phyloP scores from a whole-genome alignment of 2,329 filamentous ascomycete species.

The Cordyceps militaris region DNA sequence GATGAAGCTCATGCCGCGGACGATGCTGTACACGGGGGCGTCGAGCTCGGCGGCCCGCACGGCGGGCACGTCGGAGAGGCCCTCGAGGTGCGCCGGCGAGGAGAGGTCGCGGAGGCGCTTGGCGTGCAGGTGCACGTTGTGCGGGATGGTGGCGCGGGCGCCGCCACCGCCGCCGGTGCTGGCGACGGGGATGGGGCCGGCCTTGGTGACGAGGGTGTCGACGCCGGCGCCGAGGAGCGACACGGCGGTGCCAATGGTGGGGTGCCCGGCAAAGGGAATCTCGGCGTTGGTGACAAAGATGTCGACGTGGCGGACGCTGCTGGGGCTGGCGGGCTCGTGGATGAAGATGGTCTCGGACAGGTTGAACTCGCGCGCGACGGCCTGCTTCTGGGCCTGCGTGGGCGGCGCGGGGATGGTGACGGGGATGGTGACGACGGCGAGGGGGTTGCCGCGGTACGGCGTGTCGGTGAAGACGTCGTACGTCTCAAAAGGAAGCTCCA shows the following conservation, averaged over 20 bases:
- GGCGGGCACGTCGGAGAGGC: slow-evolving; percentile 23
- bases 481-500: slow-evolving; percentile 43
- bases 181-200: slow-evolving; percentile 46
- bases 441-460: slow-evolving; percentile 50
- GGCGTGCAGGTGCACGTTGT: slow-evolving; percentile 56
- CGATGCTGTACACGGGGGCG: slow-evolving; percentile 53
- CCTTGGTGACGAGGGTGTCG: slow-evolving; percentile 44
- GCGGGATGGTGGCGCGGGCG: slow-evolving; percentile 59
- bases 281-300: slow-evolving; percentile 52
- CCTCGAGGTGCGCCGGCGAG: slow-evolving; percentile 14
- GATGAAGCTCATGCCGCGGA: slow-evolving; percentile 69
- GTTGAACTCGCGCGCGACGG: slow-evolving; percentile 56
- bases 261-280: slow-evolving; percentile 56
- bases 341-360: slow-evolving; percentile 58
- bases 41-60: slow-evolving; percentile 31
- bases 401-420: slow-evolving; percentile 28
- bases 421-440: slow-evolving; percentile 52
- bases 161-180: slow-evolving; percentile 31
- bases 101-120: slow-evolving; percentile 30
- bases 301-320: slow-evolving; percentile 38
- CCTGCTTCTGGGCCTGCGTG: slow-evolving; percentile 47
- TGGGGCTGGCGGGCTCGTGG: slow-evolving; percentile 30
- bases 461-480: slow-evolving; percentile 52
- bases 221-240: slow-evolving; percentile 32
- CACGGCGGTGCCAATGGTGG: slow-evolving; percentile 50